A percentile compares a stretch with the other conserved stretches of the same genome.
These are phyloP conservation scores for Aspergillus indologenus DNA, from an alignment of 495 filamentous ascomycete species.

Conservation along the genomic window DNA sequence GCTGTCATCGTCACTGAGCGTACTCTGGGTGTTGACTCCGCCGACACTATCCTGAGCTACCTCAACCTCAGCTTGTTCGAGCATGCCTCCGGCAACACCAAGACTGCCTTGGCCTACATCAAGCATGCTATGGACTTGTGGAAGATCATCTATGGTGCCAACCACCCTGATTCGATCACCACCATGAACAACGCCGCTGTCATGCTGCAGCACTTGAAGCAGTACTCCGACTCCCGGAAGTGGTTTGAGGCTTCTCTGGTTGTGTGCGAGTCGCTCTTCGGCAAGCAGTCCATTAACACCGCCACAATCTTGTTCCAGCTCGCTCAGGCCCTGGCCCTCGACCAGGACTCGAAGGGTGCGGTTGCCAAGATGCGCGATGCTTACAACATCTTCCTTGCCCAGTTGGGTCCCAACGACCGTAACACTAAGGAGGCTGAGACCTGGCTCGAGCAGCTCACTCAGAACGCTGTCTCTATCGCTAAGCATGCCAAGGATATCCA, in stretches of 20 bases:
- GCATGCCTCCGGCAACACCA: slow-evolving; percentile 85
- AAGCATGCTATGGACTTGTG: slow-evolving; percentile 91
- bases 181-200: slow-evolving; percentile 98
- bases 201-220: slow-evolving; percentile 92
- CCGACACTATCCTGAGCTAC: slow-evolving; percentile 90
- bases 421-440: slow-evolving; percentile 93
- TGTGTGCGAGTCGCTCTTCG: slow-evolving; percentile 83
- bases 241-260: slow-evolving; percentile 95
- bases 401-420: slow-evolving; percentile 81
- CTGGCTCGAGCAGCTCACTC: slow-evolving; percentile 95
- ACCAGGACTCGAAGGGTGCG: slow-evolving; percentile 85
- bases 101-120: slow-evolving; percentile 76
- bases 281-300: slow-evolving; percentile 81
- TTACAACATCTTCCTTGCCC: slow-evolving; percentile 85
- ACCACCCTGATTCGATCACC: slow-evolving; percentile 96
- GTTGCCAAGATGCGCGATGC: slow-evolving; percentile 91
- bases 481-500: slow-evolving; percentile 87
- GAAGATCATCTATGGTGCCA: slow-evolving; percentile 92
- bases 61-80: slow-evolving; percentile 95
- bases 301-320: slow-evolving; percentile 98
- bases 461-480: slow-evolving; percentile 88
- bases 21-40: slow-evolving; percentile 88
- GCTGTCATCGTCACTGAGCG: slow-evolving; percentile 94
- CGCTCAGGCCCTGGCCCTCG: slow-evolving; percentile 88
- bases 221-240: slow-evolving; percentile 84